Evolutionary conservation across 495 filamentous ascomycete genomes (phyloP), one percentile per base, ranked within the genome.

Genomic region (Astrothelium macrocarpum): DNA sequence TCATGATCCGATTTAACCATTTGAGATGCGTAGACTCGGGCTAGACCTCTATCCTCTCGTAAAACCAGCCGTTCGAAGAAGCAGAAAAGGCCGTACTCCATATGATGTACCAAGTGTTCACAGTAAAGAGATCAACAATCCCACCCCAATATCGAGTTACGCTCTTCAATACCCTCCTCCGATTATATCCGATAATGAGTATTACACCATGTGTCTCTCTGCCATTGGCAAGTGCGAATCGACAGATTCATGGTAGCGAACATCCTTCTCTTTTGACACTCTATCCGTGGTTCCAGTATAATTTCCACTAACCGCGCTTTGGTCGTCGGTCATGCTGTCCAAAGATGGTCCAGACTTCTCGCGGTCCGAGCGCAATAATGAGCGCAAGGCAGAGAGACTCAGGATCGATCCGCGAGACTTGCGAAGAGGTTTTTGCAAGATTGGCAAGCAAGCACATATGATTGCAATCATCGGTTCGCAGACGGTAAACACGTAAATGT

Each of bases 391-490:
- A 20, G 45, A 49, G 45, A 49, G 45, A 49, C 18, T 49, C 45
- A 49, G 45, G n/a, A 16, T 49, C 45, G n/a, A 49, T 20, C 10
- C 14, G 12, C n/a, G 45, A 49, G 45, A 49, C 45, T 20, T 49
- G 45, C 45, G 45, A 49, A 49, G 10, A 49, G 45, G 45, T 20
- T 49, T 49, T 2, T 49, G 45, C 16, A 49, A n/a, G 45, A 49
- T 49, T 20, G 45, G 45, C 45, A 49, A 2, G 45, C 45, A 49
- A 49, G 45, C 45, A 49, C 45, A 49, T 12, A 49, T 49, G 10
- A 49, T 49, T 49, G 45, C 45, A 20, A 49, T 49, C 45, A 49
- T 49, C 16, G 45, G 45, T 49, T 49, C 45, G 23, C 45, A 49
- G 45, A 49, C 45, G 23, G 45, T 49, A n/a, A 49, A 49, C 45